These are phyloP conservation scores for Stephania cephalantha DNA, from an alignment of 164 flowering plant species.

Conservation along the genomic window DNA sequence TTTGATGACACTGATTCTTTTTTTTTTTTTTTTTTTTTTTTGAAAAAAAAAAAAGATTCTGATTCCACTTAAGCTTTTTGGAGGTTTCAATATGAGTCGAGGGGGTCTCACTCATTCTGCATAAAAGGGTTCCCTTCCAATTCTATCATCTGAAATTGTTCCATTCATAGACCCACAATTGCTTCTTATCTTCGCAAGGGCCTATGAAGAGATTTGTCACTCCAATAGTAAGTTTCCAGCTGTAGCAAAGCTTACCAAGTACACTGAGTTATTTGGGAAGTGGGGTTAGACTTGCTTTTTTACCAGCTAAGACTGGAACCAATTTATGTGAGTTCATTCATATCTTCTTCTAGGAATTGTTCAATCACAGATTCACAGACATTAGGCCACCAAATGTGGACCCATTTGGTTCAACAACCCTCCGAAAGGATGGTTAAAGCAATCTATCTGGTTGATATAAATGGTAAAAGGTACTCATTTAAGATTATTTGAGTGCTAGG, in stretches of 20 bases:
- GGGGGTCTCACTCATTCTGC: neutral
- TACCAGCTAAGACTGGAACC: conserved; percentile 1
- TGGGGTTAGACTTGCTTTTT: neutral
- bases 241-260: neutral
- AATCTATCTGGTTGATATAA: neutral
- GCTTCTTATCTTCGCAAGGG: neutral
- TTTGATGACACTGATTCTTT: too few relatives aligned
- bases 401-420: neutral
- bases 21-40: too few relatives aligned
- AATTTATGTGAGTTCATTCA: neutral
- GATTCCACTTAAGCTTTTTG: neutral
- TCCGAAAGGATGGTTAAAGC: neutral
- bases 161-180: neutral
- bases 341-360: neutral
- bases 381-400: neutral
- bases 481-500: conserved; percentile 1
- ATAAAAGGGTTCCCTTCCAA: neutral
- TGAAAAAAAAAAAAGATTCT: neutral
- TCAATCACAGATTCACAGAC: neutral
- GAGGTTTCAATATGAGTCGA: neutral
- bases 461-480: neutral
- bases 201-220: neutral
- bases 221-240: neutral
- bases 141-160: neutral
- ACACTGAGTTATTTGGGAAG: neutral